These are phyloP conservation scores for Lactarius psammicola DNA, from an alignment of 768 basidiomycete species.

Conservation along the genomic window DNA sequence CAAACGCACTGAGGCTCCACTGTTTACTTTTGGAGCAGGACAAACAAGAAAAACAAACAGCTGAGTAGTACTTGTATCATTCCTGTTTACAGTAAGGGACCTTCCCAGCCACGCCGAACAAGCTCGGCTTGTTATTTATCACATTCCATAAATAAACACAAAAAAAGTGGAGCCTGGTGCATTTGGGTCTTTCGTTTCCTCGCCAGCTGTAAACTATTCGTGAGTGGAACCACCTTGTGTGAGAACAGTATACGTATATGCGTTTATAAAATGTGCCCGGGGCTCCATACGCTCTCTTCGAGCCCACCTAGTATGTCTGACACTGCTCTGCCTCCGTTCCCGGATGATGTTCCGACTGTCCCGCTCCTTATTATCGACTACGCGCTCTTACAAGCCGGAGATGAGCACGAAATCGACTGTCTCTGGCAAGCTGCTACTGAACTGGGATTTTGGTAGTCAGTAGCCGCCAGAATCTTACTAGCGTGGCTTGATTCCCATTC, in stretches of 20 bases:
- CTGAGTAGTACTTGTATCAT: too few species aligned
- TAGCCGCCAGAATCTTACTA: conserved; percentile 20
- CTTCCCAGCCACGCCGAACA: too few species aligned
- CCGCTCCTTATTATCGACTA: conserved; percentile 50
- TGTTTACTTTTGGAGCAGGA: too few species aligned
- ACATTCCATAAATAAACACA: too few species aligned
- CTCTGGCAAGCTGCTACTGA: conserved; percentile 50
- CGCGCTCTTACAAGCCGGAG: conserved; percentile 37
- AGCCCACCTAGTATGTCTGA: conserved; percentile 35
- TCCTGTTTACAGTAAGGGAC: too few species aligned
- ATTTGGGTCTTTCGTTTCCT: too few species aligned
- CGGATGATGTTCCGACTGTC: conserved; percentile 44
- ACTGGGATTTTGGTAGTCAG: conserved; percentile 57
- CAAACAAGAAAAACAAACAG: too few species aligned
- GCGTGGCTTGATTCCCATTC: not conserved
- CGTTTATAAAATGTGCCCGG: not conserved
- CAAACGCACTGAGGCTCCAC: too few species aligned
- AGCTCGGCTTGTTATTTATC: too few species aligned
- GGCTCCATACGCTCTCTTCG: not conserved
- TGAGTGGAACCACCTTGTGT: too few species aligned
- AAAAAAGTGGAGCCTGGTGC: too few species aligned
- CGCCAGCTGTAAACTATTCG: too few species aligned
- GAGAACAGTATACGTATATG: not conserved
- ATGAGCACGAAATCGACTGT: conserved; percentile 41
- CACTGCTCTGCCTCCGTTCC: conserved; percentile 42